Evolutionary conservation across 805 yeast species (phyloP), one percentile per base, ranked within the genome.

Genomic region (Yamadazyma ubonensis): DNA sequence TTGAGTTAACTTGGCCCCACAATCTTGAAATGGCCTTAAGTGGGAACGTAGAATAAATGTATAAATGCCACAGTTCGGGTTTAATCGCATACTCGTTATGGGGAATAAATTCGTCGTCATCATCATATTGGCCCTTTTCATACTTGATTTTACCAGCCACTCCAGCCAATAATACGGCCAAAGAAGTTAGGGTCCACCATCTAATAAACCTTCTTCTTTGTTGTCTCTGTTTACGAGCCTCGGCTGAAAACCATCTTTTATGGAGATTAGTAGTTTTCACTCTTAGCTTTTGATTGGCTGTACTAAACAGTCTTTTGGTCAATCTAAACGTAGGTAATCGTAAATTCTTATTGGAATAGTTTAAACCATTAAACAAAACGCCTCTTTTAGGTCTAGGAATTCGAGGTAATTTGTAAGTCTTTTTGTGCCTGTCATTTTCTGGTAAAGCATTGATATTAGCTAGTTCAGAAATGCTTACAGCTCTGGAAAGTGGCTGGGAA

Each of bases 1-100:
- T 73, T 41, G 81, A 81, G 58, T 93, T 93, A 42, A 93, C 75
- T 52, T 78, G 80, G 22, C 99, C 99, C 99, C 99, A 93, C 32
- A 91, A 64, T 45, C 99, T 76, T 0, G 97, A 89, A 23, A 89
- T 71, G 1, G 96, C 86, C 57, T 90, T 88, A 57, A 93, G 73
- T 1, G 99, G 99, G 33, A 93, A 70, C 2, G 96, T 82, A 3
- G 89, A 79, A 62, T 93, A 93, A 21, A 93, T 83, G 55, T 87
- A 90, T 41, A 91, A 76, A 29, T 84, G 81, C 97, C 97, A 90
- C 6, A 95, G 83, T 48, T 79, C 82, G 6, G 89, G 90, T 50
- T 74, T 74, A 41, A 76, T 71, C 33, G 61, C 62, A 52, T 68
- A 67, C 41, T 67, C 64, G 48, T 64, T 59, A 41, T 51, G 53